These are phyloP conservation scores for Cymbopogon flexuosus DNA, from an alignment of 202 grass and related monocot genomes.

Conservation along the genomic window DNA sequence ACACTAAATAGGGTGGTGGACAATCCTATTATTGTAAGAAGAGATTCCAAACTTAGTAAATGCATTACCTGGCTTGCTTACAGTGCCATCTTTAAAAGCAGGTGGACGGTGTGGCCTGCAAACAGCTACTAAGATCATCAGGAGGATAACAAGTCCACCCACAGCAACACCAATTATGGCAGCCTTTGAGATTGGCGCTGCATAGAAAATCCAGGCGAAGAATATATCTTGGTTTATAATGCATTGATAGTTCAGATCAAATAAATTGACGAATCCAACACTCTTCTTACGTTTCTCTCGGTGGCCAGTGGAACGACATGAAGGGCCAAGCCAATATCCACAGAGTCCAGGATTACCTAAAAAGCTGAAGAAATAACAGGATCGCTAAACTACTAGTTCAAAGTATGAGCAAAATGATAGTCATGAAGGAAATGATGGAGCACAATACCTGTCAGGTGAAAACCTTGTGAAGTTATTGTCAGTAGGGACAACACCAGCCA, in stretches of 20 bases:
- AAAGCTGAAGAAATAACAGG: slow-evolving; percentile 47
- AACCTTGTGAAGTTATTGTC: slow-evolving; percentile 89
- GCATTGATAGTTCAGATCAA: not conserved
- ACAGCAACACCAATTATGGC: slow-evolving; percentile 85
- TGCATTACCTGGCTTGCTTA: slow-evolving; percentile 81
- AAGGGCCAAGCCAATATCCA: slow-evolving; percentile 85
- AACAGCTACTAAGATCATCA: slow-evolving; percentile 81
- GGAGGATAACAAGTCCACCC: slow-evolving; percentile 73
- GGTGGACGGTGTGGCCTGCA: slow-evolving; percentile 66
- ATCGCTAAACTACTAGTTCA: not conserved
- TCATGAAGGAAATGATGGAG: not conserved
- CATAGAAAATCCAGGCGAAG: not conserved
- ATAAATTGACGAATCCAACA: slow-evolving; percentile 2
- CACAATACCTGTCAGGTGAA: slow-evolving; percentile 67
- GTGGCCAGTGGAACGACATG: slow-evolving; percentile 44
- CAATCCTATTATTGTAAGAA: not conserved
- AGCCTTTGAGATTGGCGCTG: slow-evolving; percentile 78
- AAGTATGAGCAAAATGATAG: not conserved
- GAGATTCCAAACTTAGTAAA: not conserved
- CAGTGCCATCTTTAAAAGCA: slow-evolving; percentile 59
- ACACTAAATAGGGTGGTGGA: not conserved
- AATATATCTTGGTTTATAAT: not conserved
- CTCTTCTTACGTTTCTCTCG: slow-evolving; percentile 49
- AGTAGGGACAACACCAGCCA: slow-evolving; percentile 67
- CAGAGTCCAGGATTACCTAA: slow-evolving; percentile 87